Evolutionary conservation across 1,284 basidiomycete species (phyloP).

Genomic region (Pterulicium gracile): DNA sequence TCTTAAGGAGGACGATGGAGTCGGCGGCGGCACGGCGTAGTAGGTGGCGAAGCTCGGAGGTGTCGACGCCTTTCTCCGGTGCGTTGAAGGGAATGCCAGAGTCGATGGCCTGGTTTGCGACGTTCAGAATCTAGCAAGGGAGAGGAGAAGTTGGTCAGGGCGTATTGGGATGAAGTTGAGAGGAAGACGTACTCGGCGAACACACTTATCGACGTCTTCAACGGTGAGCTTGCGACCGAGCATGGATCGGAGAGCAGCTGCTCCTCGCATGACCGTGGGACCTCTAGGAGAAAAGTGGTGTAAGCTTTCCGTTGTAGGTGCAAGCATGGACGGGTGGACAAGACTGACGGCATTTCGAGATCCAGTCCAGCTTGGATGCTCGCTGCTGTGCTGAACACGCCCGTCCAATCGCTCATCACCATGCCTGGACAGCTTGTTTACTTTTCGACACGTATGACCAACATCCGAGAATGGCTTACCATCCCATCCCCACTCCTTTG

Average conservation of each 20-base stretch:
- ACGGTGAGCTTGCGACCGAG: constrained; percentile 28
- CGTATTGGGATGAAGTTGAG: constrained; percentile 13
- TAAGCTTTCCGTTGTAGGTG: not conserved
- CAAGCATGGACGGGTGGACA: not conserved
- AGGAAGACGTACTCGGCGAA: constrained; percentile 19
- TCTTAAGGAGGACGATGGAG: constrained; percentile 38
- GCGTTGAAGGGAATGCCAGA: constrained; percentile 32
- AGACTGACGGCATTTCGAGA: constrained; percentile 42
- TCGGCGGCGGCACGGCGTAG: constrained; percentile 33
- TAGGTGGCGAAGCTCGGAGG: constrained; percentile 28
- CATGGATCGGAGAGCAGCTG: constrained; percentile 28
- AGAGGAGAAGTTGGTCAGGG: constrained; percentile 15
- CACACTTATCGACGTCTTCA: constrained; percentile 26
- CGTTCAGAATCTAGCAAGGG: constrained; percentile 23
- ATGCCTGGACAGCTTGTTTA: constrained; percentile 24
- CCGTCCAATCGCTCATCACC: constrained; percentile 43
- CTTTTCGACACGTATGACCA: constrained; percentile 1
- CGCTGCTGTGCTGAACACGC: constrained; percentile 36
- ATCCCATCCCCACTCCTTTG: constrained; percentile 27
- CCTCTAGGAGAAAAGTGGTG: constrained; percentile 18
- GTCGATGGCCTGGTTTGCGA: constrained; percentile 26
- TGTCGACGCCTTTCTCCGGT: constrained; percentile 29
- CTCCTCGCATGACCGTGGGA: constrained; percentile 34
- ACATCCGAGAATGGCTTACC: not conserved
- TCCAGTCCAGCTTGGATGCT: constrained; percentile 47